A percentile compares a stretch with the other conserved stretches of the same genome.
Conservation (phyloP, 2,329 filamentous ascomycete genomes). For the Sarocladium kiliense region DNA sequence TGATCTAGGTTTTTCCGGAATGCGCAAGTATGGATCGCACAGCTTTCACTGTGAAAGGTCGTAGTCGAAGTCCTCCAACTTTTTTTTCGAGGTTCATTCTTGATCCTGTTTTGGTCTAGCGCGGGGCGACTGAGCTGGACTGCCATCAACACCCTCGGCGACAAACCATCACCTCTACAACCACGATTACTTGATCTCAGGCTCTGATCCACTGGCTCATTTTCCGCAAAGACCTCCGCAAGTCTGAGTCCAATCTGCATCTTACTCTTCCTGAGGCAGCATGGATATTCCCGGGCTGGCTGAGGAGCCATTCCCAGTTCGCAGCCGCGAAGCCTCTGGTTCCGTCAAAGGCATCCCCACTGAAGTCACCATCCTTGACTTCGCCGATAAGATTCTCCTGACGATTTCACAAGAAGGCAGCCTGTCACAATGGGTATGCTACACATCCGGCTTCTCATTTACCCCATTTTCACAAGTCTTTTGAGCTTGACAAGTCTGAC, state of each 20-base stretch:
- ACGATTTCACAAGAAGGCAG: constrained; percentile 83
- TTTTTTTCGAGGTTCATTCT: constrained; percentile 5
- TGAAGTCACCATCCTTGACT: constrained; percentile 66
- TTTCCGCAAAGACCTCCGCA: too few species aligned
- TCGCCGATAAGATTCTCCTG: constrained; percentile 86
- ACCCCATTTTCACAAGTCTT: not conserved
- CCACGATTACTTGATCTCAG: too few species aligned
- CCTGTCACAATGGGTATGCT: constrained; percentile 82
- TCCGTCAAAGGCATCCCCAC: constrained; percentile 65
- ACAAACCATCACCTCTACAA: not conserved
- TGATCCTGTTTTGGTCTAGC: not conserved
- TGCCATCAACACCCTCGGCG: not conserved
- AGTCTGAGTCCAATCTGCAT: too few species aligned
- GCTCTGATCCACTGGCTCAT: too few species aligned
- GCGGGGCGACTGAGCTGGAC: not conserved
- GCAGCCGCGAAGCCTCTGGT: constrained; percentile 53
- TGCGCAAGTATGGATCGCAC: not conserved
- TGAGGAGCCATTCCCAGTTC: constrained; percentile 62
- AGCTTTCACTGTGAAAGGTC: not conserved
- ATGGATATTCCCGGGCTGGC: constrained; percentile 38
- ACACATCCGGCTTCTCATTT: constrained; percentile 1
- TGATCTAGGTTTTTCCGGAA: not conserved
- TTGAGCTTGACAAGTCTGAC: not conserved
- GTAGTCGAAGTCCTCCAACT: not conserved
- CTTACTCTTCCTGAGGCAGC: not conserved